These are phyloP conservation scores for Sporisorium reilianum DNA, from an alignment of 1,284 basidiomycete genomes.

Conservation along the genomic window DNA sequence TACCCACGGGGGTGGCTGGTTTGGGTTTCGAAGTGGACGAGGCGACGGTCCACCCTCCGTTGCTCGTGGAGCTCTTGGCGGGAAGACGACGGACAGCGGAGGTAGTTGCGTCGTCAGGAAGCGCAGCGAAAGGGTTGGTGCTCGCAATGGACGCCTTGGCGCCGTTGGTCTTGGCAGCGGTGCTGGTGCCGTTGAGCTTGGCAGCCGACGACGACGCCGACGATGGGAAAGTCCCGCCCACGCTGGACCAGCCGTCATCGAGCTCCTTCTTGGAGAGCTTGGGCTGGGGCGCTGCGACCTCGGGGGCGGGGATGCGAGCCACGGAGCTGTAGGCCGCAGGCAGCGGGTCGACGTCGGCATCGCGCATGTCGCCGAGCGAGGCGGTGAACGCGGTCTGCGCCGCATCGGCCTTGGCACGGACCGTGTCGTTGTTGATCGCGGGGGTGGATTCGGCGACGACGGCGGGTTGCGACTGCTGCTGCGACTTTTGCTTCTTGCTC, in stretches of 20 bases:
- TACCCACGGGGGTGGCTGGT: neutral
- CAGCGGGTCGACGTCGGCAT: conserved; percentile 39
- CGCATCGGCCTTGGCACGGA: conserved; percentile 27
- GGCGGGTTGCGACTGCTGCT: conserved; percentile 3
- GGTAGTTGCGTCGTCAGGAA: conserved; percentile 43
- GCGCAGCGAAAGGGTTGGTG: conserved; percentile 52
- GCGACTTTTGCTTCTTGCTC: conserved; percentile 19
- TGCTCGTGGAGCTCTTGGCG: conserved; percentile 8
- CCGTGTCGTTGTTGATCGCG: conserved; percentile 30
- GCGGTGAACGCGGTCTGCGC: conserved; percentile 24
- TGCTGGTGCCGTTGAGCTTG: conserved; percentile 16
- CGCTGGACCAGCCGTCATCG: conserved; percentile 48
- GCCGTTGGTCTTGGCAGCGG: conserved; percentile 2
- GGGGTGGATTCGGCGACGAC: conserved; percentile 1
- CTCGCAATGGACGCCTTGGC: conserved; percentile 32
- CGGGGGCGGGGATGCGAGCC: conserved; percentile 38
- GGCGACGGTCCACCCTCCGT: conserved; percentile 24
- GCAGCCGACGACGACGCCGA: neutral
- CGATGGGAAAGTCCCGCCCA: conserved; percentile 26
- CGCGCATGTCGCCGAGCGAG: conserved; percentile 45
- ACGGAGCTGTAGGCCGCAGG: conserved; percentile 31
- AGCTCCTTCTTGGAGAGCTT: conserved; percentile 29
- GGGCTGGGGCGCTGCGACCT: conserved; percentile 11
- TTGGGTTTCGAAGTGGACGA: conserved; percentile 10
- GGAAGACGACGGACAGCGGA: conserved; percentile 25